Base-by-base conservation (phyloP, 1,284 basidiomycete genomes). In the Baeospora myosura region DNA sequence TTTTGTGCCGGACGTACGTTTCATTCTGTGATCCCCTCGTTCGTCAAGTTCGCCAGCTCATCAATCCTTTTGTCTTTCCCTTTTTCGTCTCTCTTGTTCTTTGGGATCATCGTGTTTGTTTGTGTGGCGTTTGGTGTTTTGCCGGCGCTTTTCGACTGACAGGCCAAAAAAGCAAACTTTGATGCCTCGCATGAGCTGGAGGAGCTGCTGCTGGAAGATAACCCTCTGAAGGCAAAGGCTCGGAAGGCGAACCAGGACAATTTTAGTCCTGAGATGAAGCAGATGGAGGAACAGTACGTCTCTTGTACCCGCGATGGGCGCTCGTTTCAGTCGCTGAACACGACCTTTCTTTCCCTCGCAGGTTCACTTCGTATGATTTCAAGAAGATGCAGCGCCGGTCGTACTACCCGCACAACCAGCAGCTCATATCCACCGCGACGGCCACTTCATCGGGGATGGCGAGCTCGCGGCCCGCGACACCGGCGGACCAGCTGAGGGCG, bases 151-250 rank as follows among this genome's bases (percentile, higher is more conserved):
- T n/a, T n/a, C n/a, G n/a, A n/a, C 26, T 29, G 43, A 35, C 60
- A 96, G 91, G 82, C 84, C 17, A 97, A 97, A 66, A 95, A 95
- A 63, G 92, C 95, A 16, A 98, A 98, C 62, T 98, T 98, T 60
- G 95, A 98, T 59, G 94, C 94, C n/a, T 96, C 95, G 11, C 94
- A 98, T 59, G 95, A 98, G 63, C 66, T 98, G 24, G 95, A 98
- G 58, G 95, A 98, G 65, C 68, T 98, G 29, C 62, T 98, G 25
- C 66, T 98, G 7, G 95, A 98, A 63, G 95, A 98, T 59, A 98
- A 98, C 57, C 95, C 95, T 36, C 70, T 98, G 41, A 98, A 97
- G 61, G 93, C 95, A 10, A 86, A 91, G 55, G 86, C 89, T 50
- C 76, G 95, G 40, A 96, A 95, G 60, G 85, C 82, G 4, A 88